Evolutionary conservation across 805 yeast genomes (phyloP), one percentile per base, ranked within the genome.

Genomic region (Isabelozyma gotoi): DNA sequence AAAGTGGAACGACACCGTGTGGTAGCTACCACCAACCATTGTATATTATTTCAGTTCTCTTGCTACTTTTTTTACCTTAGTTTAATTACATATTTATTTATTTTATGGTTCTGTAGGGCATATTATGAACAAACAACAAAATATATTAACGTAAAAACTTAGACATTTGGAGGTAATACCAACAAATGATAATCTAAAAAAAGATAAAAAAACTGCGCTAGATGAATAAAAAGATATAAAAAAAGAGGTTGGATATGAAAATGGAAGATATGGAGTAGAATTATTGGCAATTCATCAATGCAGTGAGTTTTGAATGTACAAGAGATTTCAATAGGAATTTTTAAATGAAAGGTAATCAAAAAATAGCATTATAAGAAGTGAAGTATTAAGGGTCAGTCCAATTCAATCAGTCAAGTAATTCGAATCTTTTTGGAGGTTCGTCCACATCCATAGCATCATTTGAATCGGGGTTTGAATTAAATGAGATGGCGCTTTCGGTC

Each of bases 1-100:
- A 19, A 80, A 82, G 58, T 86, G 89, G 82, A 87, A 85, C 48
- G 69, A 73, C 17, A 78, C 82, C 3, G 61, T 59, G 7, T 80
- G 85, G 85, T 80, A 47, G 42, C 31, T 15, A 32, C 4, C 17
- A 14, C 29, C 7, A 21, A 7, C 7, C 29, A 21, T 21, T 32
- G 17, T 32, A 32, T 32, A 32, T 14, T 32, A 32, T 31, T 31
- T 31, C n/a, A 14, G 15, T 32, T 32, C 15, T 32, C 6, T 31
- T 12, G 6, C 33, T 5, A n/a, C 11, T 6, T 31, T 7, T 31
- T 31, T 31, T n/a, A n/a, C 29, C 12, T n/a, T 24, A 24, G n/a
- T 10, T 7, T 24, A 2, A 7, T 24, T n/a, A 24, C 12, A 10
- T 1, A 2, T 24, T 24, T 24, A 24, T n/a, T 24, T 24, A 24